Evolutionary conservation across 2,329 filamentous ascomycete genomes (phyloP).

Genomic region (Talaromyces sp.): DNA sequence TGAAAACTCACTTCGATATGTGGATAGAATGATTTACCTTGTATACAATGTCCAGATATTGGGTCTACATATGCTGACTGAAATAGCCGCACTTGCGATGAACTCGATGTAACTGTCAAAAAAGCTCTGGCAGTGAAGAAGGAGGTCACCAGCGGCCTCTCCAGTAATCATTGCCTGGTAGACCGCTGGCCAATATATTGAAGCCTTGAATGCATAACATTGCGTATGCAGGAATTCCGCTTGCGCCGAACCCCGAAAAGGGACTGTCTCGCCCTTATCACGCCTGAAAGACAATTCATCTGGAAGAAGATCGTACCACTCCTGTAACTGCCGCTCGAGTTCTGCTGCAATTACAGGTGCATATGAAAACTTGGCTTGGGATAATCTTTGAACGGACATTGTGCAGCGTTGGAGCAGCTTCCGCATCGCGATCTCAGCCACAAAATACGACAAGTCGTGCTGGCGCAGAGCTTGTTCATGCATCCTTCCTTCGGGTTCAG

Average conservation of each 20-base stretch:
- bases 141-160: neutral
- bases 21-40: neutral
- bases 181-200: constrained; percentile 6
- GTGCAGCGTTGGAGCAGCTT: constrained; percentile 20
- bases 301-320: constrained; percentile 7
- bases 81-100: neutral
- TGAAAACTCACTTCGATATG: neutral
- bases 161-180: neutral
- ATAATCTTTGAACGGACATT: neutral
- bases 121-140: constrained; percentile 1
- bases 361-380: neutral
- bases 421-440: constrained; percentile 21
- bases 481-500: neutral
- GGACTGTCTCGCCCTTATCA: neutral
- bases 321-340: neutral
- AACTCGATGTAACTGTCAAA: constrained; percentile 1
- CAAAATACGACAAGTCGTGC: constrained; percentile 18
- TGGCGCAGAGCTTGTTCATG: constrained; percentile 3
- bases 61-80: neutral
- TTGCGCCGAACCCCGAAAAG: neutral
- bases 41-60: constrained; percentile 5
- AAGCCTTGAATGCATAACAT: constrained; percentile 6
- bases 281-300: constrained; percentile 2
- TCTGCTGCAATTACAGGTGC: constrained; percentile 6
- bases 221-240: constrained; percentile 6